Conservation (phyloP, 176 grass and related monocot genomes). For the Tuctoria greenei region DNA sequence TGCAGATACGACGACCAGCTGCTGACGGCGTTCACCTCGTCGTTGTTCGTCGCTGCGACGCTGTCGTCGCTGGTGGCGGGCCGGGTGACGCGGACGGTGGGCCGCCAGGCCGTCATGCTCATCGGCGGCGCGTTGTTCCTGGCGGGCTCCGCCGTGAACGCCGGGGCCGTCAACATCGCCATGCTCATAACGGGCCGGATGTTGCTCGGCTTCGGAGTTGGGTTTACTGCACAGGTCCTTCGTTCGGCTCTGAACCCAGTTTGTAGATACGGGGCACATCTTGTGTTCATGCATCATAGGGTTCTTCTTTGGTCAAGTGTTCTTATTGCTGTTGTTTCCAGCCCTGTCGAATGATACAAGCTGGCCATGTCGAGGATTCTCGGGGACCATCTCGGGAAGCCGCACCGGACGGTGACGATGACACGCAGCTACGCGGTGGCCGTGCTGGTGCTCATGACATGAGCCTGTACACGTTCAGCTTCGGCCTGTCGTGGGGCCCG, state of each 20-base stretch:
- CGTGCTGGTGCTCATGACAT: conserved; percentile 49
- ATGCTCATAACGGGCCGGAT: conserved; percentile 67
- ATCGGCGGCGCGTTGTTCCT: conserved; percentile 57
- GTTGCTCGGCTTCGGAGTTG: conserved; percentile 62
- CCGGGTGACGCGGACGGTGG: conserved; percentile 38
- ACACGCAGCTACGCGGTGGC: conserved; percentile 38
- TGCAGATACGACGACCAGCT: conserved; percentile 53
- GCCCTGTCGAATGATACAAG: conserved; percentile 10
- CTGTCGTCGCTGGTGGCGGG: conserved; percentile 45
- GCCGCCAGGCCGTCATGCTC: conserved; percentile 50
- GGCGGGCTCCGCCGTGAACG: conserved; percentile 36
- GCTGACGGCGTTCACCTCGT: conserved; percentile 71
- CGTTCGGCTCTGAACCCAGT: not conserved
- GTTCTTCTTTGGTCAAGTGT: not conserved
- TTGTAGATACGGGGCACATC: not conserved
- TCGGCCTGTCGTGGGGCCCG: conserved; percentile 70
- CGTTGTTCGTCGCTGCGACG: conserved; percentile 53
- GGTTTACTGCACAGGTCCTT: conserved; percentile 60
- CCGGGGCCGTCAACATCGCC: conserved; percentile 44
- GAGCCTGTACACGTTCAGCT: conserved; percentile 48
- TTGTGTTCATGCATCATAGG: too few species aligned
- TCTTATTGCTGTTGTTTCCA: not conserved
- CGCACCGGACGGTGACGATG: conserved; percentile 12
- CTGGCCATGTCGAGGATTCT: conserved; percentile 55
- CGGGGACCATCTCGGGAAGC: conserved; percentile 25